phyloP scores from a whole-genome alignment of 1,139 yeast species.

The Lodderomyces parapsilosis region DNA sequence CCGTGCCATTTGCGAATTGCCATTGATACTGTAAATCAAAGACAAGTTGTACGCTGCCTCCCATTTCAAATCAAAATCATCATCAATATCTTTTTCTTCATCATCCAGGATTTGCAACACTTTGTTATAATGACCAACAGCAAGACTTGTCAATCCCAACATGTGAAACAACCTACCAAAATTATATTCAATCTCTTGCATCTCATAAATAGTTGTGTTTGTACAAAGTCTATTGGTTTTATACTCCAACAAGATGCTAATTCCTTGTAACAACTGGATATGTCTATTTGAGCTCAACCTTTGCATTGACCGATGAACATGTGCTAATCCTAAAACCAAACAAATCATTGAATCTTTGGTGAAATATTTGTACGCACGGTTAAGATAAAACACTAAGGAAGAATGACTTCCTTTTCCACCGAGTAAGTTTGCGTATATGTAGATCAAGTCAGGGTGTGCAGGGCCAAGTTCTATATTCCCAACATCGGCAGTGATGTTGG shows the following conservation, averaged over 20 bases:
- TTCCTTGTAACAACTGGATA: slow-evolving; percentile 81
- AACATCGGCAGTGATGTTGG: slow-evolving; percentile 53
- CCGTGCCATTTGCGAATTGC: slow-evolving; percentile 65
- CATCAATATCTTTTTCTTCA: slow-evolving; percentile 18
- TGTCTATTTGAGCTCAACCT: slow-evolving; percentile 84
- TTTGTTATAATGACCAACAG: slow-evolving; percentile 67
- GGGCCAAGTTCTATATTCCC: slow-evolving; percentile 41
- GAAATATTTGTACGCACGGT: slow-evolving; percentile 59
- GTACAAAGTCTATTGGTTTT: slow-evolving; percentile 40
- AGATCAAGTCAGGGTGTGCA: slow-evolving; percentile 70
- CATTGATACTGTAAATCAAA: slow-evolving; percentile 71
- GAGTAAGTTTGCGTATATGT: slow-evolving; percentile 75
- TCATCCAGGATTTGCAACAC: slow-evolving; percentile 47
- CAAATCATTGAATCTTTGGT: slow-evolving; percentile 79
- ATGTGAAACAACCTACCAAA: slow-evolving; percentile 83
- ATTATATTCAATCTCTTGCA: slow-evolving; percentile 81
- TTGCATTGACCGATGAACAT: slow-evolving; percentile 91
- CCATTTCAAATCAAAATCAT: slow-evolving; percentile 54
- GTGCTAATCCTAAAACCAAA: slow-evolving; percentile 72
- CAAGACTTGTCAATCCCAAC: slow-evolving; percentile 71
- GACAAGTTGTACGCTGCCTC: slow-evolving; percentile 88
- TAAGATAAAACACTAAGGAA: slow-evolving; percentile 70
- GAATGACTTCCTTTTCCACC: slow-evolving; percentile 82
- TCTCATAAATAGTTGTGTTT: slow-evolving; percentile 48
- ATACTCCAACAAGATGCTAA: slow-evolving; percentile 75